phyloP scores from a whole-genome alignment of 1,139 yeast genomes.

The Petasospora fabianii region DNA sequence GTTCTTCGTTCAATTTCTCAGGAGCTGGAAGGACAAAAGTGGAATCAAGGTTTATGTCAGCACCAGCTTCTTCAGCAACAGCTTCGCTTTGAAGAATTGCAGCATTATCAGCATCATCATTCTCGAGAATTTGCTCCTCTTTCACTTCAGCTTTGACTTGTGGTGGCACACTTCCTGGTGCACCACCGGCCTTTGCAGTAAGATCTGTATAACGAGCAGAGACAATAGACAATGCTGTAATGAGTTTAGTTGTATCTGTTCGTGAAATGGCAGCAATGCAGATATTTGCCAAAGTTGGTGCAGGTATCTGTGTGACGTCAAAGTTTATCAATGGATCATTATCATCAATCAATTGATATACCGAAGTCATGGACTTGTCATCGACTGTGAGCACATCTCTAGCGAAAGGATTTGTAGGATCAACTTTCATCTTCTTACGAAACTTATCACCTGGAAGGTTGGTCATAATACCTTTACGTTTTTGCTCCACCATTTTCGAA shows the following conservation, averaged over 20 bases:
- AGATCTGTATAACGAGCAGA: slow-evolving; percentile 54
- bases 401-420: slow-evolving; percentile 20
- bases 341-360: slow-evolving; percentile 62
- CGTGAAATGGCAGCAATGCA: slow-evolving; percentile 60
- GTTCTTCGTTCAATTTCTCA: slow-evolving; percentile 40
- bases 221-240: slow-evolving; percentile 67
- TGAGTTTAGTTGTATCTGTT: slow-evolving; percentile 49
- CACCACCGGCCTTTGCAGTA: slow-evolving; percentile 27
- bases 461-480: slow-evolving; percentile 24
- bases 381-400: slow-evolving; percentile 30
- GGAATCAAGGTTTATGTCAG: slow-evolving; percentile 41
- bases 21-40: slow-evolving; percentile 61
- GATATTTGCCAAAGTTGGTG: slow-evolving; percentile 59
- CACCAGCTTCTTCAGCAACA: slow-evolving; percentile 30
- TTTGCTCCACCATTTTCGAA: slow-evolving; percentile 25
- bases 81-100: slow-evolving; percentile 9
- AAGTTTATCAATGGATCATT: slow-evolving; percentile 58
- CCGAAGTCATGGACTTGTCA: slow-evolving; percentile 36
- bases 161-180: background rate
- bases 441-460: slow-evolving; percentile 25
- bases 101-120: slow-evolving; percentile 30
- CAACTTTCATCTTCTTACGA: slow-evolving; percentile 20
- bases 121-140: slow-evolving; percentile 26
- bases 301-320: slow-evolving; percentile 67
- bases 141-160: slow-evolving; percentile 26